Base-by-base conservation (phyloP, 148 eudicot species). In the Rhododendron simsii region DNA sequence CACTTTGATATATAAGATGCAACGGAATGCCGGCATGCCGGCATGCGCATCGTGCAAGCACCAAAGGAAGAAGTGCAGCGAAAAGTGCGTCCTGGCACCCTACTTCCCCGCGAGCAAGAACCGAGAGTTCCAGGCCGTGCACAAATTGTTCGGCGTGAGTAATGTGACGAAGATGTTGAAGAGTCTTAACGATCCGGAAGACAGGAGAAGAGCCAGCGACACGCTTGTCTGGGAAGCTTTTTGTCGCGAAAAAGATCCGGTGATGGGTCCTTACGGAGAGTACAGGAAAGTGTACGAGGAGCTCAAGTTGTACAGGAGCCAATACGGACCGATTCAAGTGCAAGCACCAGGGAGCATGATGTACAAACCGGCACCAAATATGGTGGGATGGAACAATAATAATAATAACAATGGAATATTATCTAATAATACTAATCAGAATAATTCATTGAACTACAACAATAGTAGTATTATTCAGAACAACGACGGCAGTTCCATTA, bases 11-110 rank as follows among this genome's bases (percentile, higher is more conserved):
- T 50, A 23, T 48, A 82, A 47, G 28, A 93, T 93, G 95, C 91
- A 91, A 51, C 88, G 90, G 41, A 88, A 86, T 26, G 90, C 78
- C 75, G 89, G 87, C 14, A 87, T 83, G 76, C 86, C 88, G 3
- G 98, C 99, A 5, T 96, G 99, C 81, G 99, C 99, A 10, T 96
- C 99, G 23, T 96, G 99, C 91, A 95, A 94, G 91, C 99, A 96
- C 82, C 98, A 96, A 83, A 88, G 99, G 45, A 96, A 96, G 89
- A 95, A 93, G 80, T 96, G 99, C 89, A 95, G 92, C 0, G 94
- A 93, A 0, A 94, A 94, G 57, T 96, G 99, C 84, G 84, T 91
- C 8, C 44, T 96, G 80, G 98, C 99, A 6, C 96, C 99, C 0
- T 91, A 89, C 57, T 96, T 96, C 50, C 98, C 99, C 0, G 95